Evolutionary conservation across 2,329 filamentous ascomycete species (phyloP).

Genomic region (Volutella citrinella): DNA sequence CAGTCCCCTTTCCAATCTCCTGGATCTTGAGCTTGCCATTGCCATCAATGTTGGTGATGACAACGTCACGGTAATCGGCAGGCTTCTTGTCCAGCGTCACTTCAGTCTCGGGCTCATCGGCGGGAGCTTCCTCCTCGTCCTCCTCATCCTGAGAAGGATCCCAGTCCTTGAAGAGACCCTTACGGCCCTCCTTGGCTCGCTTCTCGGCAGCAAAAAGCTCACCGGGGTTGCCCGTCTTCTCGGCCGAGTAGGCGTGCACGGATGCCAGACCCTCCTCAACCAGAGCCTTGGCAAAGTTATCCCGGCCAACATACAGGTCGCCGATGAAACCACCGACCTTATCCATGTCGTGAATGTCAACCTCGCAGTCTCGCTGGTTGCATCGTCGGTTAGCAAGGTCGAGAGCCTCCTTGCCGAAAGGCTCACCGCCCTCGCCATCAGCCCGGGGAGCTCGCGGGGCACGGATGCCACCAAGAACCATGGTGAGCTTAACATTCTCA

Average conservation of each 20-base stretch:
- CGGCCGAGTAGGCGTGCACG: conserved; percentile 92
- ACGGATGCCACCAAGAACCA: conserved; percentile 90
- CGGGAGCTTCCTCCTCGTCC: conserved; percentile 50
- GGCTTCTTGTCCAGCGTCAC: conserved; percentile 63
- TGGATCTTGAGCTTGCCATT: conserved; percentile 86
- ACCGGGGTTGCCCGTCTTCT: conserved; percentile 85
- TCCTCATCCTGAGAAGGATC: conserved; percentile 82
- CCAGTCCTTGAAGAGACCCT: conserved; percentile 91
- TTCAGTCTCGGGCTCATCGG: conserved; percentile 48
- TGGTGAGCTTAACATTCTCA: conserved; percentile 90
- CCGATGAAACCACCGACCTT: conserved; percentile 98
- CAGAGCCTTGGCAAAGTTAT: conserved; percentile 90
- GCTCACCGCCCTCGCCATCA: conserved; percentile 77
- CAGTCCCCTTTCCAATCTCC: conserved; percentile 81
- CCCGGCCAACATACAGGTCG: conserved; percentile 86
- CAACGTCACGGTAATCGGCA: conserved; percentile 85
- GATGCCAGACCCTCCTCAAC: conserved; percentile 92
- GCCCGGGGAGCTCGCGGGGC: conserved; percentile 80
- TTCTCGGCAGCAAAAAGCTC: conserved; percentile 87
- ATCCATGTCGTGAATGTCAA: conserved; percentile 92
- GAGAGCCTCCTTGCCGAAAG: conserved; percentile 91
- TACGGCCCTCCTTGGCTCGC: conserved; percentile 82
- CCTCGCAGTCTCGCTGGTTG: conserved; percentile 92
- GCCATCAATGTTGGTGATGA: conserved; percentile 85
- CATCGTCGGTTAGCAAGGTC: conserved; percentile 86